Evolutionary conservation across 169 alveolate genomes (phyloP), one percentile per base, ranked within the genome.

Genomic region (Plasmodium malariae): DNA sequence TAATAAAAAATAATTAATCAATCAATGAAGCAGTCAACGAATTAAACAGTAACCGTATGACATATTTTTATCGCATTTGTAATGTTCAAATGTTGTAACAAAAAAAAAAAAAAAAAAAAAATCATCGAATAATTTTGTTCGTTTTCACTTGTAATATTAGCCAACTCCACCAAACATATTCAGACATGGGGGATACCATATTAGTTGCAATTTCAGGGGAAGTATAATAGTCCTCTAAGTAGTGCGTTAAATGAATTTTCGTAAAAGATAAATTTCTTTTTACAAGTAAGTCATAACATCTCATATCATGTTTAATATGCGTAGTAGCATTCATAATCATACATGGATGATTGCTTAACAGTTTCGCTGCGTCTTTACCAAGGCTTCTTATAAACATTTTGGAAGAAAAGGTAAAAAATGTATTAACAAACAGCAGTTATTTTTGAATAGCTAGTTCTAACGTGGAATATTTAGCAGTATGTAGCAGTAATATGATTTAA

Each of bases 151-250:
- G 71, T 34, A 92, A 54, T 48, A 62, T 34, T 0, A 78, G 87
- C 95, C 95, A 93, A 37, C 89, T 69, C 87, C 88, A 87, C 95
- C 95, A 93, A 19, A 93, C 72, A 76, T 93, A 93, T 71, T 86
- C 91, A 32, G 92, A 83, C 94, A 88, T 73, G 17, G 95, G 95
- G 1, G 94, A 71, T 45, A 90, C 80, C 78, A 93, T 93, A 60
- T 93, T 90, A 14, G 95, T 93, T 1, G 95, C 94, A 32, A 88
- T 69, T 70, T 93, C 93, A 24, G 92, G 70, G 24, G 45, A 26
- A 14, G 92, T 85, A 60, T 93, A 93, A 67, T 93, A 93, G 63
- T 93, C 95, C 57, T 93, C 95, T 34, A 93, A 51, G 28, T 71
- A 72, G 30, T 89, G 93, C 2, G 93, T 93, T 34, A 89, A 63